Base-by-base conservation (phyloP, 208 protist species). In the Leishmania arabica region DNA sequence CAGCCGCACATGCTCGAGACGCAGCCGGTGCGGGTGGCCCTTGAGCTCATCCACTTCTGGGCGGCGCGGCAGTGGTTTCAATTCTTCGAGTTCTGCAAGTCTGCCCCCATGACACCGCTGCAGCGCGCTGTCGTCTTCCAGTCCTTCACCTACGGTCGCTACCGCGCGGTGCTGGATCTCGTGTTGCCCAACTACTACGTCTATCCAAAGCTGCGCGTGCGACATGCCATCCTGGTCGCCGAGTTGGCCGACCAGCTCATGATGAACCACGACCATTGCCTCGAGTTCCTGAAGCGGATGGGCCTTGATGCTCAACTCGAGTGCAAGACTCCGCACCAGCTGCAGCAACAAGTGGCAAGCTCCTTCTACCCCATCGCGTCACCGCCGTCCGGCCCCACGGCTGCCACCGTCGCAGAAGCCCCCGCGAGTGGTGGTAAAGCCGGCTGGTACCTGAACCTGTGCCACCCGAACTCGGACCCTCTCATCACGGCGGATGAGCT, bases 121-220 rank as follows among this genome's bases (percentile, higher is more conserved):
- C 94, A 97, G 82, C 82, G 88, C 4, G 82, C 90, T 5, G 89
- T 97, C 9, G 79, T 94, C 21, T 95, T 95, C 66, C 91, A 96
- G 51, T 96, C 92, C 82, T 96, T 97, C 84, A 92, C 92, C 51
- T 97, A 97, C 79, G 85, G 84, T 3, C 89, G 94, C n/a, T 94
- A 92, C 82, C 91, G 94, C 24, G 92, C 91, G 1, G 90, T 97
- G 54, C 54, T 96, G 45, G 92, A 96, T 49, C 86, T 97, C 17
- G 91, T 97, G 78, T 70, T 91, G 71, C 91, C 94, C 8, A 94
- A 95, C 83, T 84, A 80, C 56, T 88, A 86, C 66, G 88, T 95
- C 5, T 97, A 92, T 66, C 71, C 86, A 9, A 90, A 89, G 70
- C 79, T 88, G 56, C 92, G 94, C 21, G 77, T 93, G 58, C 91